Base-by-base conservation (phyloP, 352 stramenopile species). In the Globisporangium cylindrosporum region DNA sequence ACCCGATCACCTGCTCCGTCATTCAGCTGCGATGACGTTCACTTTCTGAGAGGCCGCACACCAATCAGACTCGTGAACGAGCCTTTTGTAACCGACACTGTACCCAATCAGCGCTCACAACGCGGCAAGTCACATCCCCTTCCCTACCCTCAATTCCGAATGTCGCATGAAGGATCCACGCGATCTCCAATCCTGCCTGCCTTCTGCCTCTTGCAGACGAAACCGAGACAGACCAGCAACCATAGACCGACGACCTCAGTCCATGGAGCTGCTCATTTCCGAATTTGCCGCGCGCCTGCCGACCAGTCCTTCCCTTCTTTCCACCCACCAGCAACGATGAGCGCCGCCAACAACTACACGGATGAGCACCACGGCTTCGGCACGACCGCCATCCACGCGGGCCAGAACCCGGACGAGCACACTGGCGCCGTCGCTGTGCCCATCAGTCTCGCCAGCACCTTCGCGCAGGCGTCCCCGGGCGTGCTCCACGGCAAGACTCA, bases 361-460 rank as follows among this genome's bases (percentile, higher is more conserved):
- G 84, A 92, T 75, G 84, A 92, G 73, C 84, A 92, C 81, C 82
- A 79, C 72, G 85, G 85, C 72, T 94, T 94, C 73, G 86, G 86
- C 73, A 94, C 86, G 61, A 89, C 76, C 36, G 84, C 84, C 70
- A 94, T 97, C 70, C 90, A 97, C 77, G 86, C 77, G 29, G 90
- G 88, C 49, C 90, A 97, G 64, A 78, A 87, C 46, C 79, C 86
- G 4, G 85, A 93, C 70, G 81, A 86, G 74, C 80, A 80, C 73
- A 94, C 85, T 2, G 82, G 88, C 64, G 89, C 90, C 22, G 86
- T 95, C 64, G 86, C 88, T 4, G 86, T 94, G 63, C 94, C 96
- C 59, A 97, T 98, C 70, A 97, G 91, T 59, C 84, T 98, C 56
- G 86, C 84, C 69, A 98, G 87, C 66, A 98, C 94, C 34, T 99